Conservation (phyloP, 2,329 filamentous ascomycete genomes). For the Endothia cerciana region DNA sequence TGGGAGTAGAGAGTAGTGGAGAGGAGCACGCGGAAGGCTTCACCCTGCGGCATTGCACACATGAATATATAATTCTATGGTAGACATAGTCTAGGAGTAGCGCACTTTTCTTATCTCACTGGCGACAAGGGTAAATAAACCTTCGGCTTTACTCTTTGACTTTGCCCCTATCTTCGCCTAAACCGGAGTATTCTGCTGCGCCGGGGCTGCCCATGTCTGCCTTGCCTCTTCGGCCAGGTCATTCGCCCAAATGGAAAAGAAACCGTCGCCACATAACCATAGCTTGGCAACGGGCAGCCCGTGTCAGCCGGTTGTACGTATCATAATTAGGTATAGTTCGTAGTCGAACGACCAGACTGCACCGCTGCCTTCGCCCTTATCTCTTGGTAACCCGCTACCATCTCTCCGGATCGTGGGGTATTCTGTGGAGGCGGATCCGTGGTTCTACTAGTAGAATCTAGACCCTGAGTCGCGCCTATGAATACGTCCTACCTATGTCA, state of each 20-base stretch:
- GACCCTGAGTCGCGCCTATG: background rate
- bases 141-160: constrained; percentile 12
- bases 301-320: too few relatives aligned
- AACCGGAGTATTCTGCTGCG: background rate
- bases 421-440: constrained; percentile 6
- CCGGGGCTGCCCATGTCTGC: constrained; percentile 24
- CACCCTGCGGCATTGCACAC: background rate
- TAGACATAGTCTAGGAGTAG: background rate
- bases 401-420: constrained; percentile 18
- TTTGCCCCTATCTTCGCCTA: constrained; percentile 11
- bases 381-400: constrained; percentile 18
- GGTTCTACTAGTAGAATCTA: too few relatives aligned
- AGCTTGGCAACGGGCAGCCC: constrained; percentile 5
- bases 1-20: background rate
- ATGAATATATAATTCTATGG: background rate
- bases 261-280: background rate
- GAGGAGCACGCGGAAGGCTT: background rate
- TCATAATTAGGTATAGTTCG: too few relatives aligned
- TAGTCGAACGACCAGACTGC: constrained; percentile 5
- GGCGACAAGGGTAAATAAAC: constrained; percentile 5
- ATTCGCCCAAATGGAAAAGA: background rate
- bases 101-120: background rate
- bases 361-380: constrained; percentile 19
- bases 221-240: constrained; percentile 12
- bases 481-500: background rate